A percentile compares a stretch with the other conserved stretches of the same genome.
phyloP scores from a whole-genome alignment of 139 green algal species.

The Micractinium conductrix region DNA sequence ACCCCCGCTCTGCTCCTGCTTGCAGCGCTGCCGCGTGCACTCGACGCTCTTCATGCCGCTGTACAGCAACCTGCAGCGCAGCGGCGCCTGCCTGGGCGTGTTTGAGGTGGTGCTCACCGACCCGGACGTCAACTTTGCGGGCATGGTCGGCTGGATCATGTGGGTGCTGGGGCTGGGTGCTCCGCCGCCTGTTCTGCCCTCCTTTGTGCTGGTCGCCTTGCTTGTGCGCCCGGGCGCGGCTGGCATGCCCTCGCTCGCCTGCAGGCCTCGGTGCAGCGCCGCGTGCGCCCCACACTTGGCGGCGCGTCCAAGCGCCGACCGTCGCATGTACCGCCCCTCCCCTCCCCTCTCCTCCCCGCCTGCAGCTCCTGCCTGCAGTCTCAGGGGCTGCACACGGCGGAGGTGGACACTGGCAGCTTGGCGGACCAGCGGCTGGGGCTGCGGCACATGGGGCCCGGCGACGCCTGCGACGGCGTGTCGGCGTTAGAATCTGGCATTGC shows the following conservation, averaged over 20 bases:
- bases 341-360: background rate
- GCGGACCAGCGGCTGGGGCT: slow-evolving; percentile 52
- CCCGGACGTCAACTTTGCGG: slow-evolving; percentile 67
- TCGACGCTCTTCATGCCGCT: slow-evolving; percentile 77
- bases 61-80: slow-evolving; percentile 36
- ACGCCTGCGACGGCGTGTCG: slow-evolving; percentile 38
- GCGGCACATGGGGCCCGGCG: slow-evolving; percentile 35
- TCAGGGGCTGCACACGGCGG: slow-evolving; percentile 59
- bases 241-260: too few species aligned
- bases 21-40: slow-evolving; percentile 79
- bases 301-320: too few species aligned
- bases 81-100: slow-evolving; percentile 66
- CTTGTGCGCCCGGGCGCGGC: too few species aligned
- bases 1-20: slow-evolving; percentile 28
- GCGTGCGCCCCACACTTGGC: too few species aligned
- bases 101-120: slow-evolving; percentile 84
- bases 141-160: slow-evolving; percentile 66
- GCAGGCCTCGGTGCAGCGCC: too few species aligned
- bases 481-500: slow-evolving; percentile 39
- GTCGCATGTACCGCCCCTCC: too few species aligned
- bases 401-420: slow-evolving; percentile 45
- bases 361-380: slow-evolving; percentile 48
- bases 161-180: slow-evolving; percentile 33
- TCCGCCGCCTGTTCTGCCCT: background rate
- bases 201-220: background rate